phyloP scores from a whole-genome alignment of 2,329 filamentous ascomycete genomes.

The Colletotrichum camelliae region DNA sequence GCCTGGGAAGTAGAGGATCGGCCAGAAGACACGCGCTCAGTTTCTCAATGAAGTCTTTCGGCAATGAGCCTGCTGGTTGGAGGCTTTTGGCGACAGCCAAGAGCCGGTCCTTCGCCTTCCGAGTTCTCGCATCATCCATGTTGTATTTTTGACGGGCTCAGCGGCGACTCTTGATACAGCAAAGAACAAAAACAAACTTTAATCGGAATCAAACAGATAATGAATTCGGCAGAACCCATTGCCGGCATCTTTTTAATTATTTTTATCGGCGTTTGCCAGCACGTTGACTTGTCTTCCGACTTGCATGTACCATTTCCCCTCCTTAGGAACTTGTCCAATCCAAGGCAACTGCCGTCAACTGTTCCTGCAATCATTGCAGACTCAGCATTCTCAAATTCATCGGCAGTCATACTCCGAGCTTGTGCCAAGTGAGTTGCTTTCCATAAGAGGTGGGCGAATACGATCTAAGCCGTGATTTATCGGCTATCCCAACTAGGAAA shows the following conservation, averaged over 20 bases:
- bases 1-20: neutral
- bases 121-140: neutral
- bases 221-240: neutral
- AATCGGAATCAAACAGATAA: neutral
- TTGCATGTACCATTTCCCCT: rapidly evolving
- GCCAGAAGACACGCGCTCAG: neutral
- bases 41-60: neutral
- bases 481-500: neutral
- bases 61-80: neutral
- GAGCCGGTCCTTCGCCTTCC: neutral
- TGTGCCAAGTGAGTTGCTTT: neutral
- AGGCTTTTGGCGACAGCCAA: neutral
- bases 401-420: neutral
- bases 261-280: neutral
- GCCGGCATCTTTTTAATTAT: rapidly evolving
- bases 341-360: rapidly evolving
- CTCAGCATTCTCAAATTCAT: neutral
- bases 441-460: neutral
- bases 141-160: neutral
- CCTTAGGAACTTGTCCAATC: neutral
- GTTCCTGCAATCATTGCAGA: neutral
- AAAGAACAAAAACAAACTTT: neutral
- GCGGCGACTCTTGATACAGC: neutral
- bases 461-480: neutral
- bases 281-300: neutral